Base-by-base conservation (phyloP, 1,284 basidiomycete species). In the Ganoderma resinaceum region DNA sequence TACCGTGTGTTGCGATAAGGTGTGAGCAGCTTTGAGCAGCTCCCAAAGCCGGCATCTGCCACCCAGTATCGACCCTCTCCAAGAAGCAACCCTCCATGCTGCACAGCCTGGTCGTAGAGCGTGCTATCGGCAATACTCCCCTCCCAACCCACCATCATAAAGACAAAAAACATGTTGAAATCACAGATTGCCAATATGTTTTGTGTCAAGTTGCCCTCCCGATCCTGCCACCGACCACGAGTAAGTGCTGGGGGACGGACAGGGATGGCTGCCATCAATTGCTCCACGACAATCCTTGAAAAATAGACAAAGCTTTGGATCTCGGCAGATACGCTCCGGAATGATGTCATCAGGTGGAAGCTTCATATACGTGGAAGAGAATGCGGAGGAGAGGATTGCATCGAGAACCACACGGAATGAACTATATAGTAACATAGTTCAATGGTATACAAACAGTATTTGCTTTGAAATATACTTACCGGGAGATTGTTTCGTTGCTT, bases 51-150 rank as follows among this genome's bases (percentile, higher is more conserved):
- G 2, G 38, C 38, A 38, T 38, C 38, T 38, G 38, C 38, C 11
- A 12, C 38, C 38, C 38, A 38, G 38, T 38, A 38, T 38, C 6
- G 12, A 8, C 38, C 38, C 12, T 38, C 38, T 14, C 12, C 8
- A 12, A 38, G 38, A 38, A 12, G 20, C 52, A 68, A 3, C 82
- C 80, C 65, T 82, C 80, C 76, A 77, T 82, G 53, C 80, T 79
- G 55, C 71, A 71, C 20, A 80, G 73, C 37, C 73, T 38, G 8
- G 8, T 38, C 18, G n/a, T 43, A 43, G 18, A 43, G 16, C 14
- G 42, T n/a, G 18, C 42, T n/a, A 20, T 43, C 42, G 2, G 42
- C 18, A 8, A n/a, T n/a, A 20, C 18, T n/a, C 5, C 42, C 42
- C 42, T 43, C 42, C 42, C 42, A 43, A 2, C 42, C 42, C 3